A percentile compares a stretch with the other conserved stretches of the same genome.
Evolutionary conservation across 305 asterid genomes (phyloP).

Genomic region (Vinca major): DNA sequence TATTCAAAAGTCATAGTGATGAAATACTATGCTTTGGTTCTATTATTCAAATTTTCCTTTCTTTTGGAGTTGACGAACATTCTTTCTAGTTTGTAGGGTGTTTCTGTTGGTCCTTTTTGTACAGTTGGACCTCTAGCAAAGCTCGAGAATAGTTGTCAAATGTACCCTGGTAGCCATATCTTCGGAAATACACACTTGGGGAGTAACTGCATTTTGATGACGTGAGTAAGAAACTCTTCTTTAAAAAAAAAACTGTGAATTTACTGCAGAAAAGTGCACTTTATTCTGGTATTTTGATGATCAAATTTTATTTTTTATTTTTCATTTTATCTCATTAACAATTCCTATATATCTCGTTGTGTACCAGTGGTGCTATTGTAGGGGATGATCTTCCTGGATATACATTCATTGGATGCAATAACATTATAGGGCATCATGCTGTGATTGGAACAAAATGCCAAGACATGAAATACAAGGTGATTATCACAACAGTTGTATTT

Average conservation of each 20-base stretch:
- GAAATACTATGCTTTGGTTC: too few relatives aligned
- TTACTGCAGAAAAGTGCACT: not conserved
- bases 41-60: too few relatives aligned
- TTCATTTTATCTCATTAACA: constrained; percentile 1
- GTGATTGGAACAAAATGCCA: constrained; percentile 88
- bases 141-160: constrained; percentile 59
- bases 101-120: constrained; percentile 89
- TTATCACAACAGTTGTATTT: constrained; percentile 8
- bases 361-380: constrained; percentile 72
- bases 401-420: constrained; percentile 68
- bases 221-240: constrained; percentile 33
- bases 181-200: constrained; percentile 71
- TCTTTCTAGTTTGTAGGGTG: constrained; percentile 42
- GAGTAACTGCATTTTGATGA: constrained; percentile 68
- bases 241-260: too few relatives aligned
- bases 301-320: not conserved
- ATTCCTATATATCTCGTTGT: constrained; percentile 2
- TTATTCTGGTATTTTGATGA: not conserved
- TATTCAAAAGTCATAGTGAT: too few relatives aligned
- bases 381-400: constrained; percentile 90
- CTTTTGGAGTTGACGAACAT: not conserved
- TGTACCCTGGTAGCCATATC: constrained; percentile 78
- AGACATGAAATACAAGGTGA: constrained; percentile 81
- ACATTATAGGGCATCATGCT: constrained; percentile 73
- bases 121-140: constrained; percentile 64